Evolutionary conservation across 2,329 filamentous ascomycete species (phyloP).

Genomic region (Talaromyces islandicus): DNA sequence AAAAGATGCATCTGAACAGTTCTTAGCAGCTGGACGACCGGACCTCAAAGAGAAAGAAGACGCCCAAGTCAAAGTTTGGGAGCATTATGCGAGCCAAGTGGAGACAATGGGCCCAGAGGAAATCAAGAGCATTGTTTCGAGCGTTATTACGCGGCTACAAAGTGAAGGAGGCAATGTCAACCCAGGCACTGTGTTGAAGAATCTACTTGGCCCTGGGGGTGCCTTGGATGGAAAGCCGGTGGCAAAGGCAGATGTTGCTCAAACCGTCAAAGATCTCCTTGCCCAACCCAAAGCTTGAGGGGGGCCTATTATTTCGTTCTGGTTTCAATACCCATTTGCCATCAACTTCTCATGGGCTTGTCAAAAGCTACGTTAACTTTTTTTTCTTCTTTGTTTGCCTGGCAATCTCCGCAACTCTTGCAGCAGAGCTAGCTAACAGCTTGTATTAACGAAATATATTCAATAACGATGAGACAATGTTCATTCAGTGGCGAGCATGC

Average conservation of each 20-base stretch:
- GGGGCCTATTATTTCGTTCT: background rate
- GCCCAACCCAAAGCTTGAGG: slow-evolving; percentile 13
- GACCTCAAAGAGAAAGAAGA: slow-evolving; percentile 43
- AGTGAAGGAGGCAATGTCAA: slow-evolving; percentile 29
- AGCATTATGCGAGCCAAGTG: slow-evolving; percentile 40
- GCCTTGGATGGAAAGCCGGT: slow-evolving; percentile 39
- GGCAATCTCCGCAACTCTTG: background rate
- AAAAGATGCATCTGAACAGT: slow-evolving; percentile 37
- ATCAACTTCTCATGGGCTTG: background rate
- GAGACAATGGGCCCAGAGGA: slow-evolving; percentile 37
- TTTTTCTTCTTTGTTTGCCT: background rate
- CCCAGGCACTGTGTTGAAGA: slow-evolving; percentile 36
- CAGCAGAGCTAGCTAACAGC: background rate
- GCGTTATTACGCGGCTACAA: slow-evolving; percentile 30
- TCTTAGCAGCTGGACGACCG: slow-evolving; percentile 31
- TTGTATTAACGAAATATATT: background rate
- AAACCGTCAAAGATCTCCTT: slow-evolving; percentile 32
- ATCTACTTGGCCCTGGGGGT: slow-evolving; percentile 36
- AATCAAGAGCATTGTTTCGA: slow-evolving; percentile 30
- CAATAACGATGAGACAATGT: background rate
- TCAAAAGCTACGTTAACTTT: background rate
- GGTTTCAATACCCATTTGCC: background rate
- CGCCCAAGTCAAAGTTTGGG: slow-evolving; percentile 36
- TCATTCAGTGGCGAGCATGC: background rate
- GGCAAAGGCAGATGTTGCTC: slow-evolving; percentile 36